A percentile compares a stretch with the other conserved stretches of the same genome.
phyloP scores from a whole-genome alignment of 108 stramenopile species.

The Cyclotella choctawhatcheeana region DNA sequence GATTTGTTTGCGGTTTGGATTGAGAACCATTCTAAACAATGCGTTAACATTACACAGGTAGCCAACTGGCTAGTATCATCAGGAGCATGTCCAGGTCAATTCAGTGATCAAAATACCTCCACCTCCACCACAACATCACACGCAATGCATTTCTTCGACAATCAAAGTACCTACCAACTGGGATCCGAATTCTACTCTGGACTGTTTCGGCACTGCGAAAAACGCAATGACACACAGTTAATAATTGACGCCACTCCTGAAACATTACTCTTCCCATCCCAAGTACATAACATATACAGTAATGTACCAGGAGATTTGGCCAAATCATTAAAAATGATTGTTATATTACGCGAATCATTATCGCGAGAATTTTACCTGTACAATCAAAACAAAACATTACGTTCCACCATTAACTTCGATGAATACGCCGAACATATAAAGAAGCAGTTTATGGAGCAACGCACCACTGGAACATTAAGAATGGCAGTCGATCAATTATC shows the following conservation, averaged over 20 bases:
- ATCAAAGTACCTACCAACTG: neutral
- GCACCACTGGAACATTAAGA: too few relatives aligned
- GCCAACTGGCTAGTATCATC: constrained; percentile 1
- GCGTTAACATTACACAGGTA: neutral
- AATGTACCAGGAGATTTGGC: neutral
- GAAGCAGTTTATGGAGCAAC: neutral
- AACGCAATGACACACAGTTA: neutral
- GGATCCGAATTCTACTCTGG: neutral
- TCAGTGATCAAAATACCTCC: too few relatives aligned
- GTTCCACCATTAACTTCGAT: neutral
- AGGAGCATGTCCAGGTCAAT: neutral
- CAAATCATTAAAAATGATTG: neutral
- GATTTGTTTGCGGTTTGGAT: neutral
- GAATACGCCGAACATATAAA: neutral
- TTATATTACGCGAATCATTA: neutral
- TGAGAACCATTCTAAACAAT: neutral
- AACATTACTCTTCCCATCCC: neutral
- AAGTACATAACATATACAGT: neutral
- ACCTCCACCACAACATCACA: neutral
- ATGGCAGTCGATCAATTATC: constrained; percentile 1
- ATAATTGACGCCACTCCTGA: constrained; percentile 6
- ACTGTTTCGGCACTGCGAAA: neutral
- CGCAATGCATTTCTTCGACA: constrained; percentile 8
- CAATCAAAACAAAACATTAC: neutral
- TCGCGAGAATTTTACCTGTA: constrained; percentile 1